Evolutionary conservation across 2,329 filamentous ascomycete species (phyloP).

Genomic region (Diaporthe nobilis): DNA sequence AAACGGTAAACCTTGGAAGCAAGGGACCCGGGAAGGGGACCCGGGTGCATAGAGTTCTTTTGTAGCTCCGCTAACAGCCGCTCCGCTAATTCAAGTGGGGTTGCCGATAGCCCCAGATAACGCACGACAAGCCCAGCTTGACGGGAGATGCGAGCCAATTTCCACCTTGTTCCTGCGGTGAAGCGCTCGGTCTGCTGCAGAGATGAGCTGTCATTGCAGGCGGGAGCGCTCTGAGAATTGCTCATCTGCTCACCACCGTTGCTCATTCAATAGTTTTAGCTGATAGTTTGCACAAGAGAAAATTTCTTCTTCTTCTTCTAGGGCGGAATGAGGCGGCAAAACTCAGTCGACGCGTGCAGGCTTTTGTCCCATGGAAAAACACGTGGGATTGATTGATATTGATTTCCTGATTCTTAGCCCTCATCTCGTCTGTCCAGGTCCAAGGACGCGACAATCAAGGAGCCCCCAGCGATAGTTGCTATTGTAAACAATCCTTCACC

Average conservation of each 20-base stretch:
- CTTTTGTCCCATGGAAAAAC: neutral
- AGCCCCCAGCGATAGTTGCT: conserved; percentile 19
- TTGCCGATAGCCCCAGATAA: conserved; percentile 31
- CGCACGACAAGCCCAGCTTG: conserved; percentile 18
- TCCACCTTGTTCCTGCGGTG: conserved; percentile 36
- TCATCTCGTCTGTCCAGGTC: conserved; percentile 12
- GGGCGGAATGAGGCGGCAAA: neutral
- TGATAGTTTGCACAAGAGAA: neutral
- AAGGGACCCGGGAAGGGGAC: conserved; percentile 3
- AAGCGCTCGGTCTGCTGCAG: conserved; percentile 24
- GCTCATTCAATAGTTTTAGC: too few species aligned
- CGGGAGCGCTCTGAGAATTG: neutral
- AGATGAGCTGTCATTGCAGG: conserved; percentile 36
- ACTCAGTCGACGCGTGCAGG: conserved; percentile 4
- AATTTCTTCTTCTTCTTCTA: neutral
- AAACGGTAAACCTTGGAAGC: conserved; percentile 22
- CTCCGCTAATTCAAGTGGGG: conserved; percentile 32
- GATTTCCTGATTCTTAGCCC: conserved; percentile 12
- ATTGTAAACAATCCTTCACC: conserved; percentile 18
- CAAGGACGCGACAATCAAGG: conserved; percentile 24
- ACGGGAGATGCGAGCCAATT: conserved; percentile 34
- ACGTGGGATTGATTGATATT: conserved; percentile 26
- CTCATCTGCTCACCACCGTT: conserved; percentile 2
- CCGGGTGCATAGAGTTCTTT: conserved; percentile 25
- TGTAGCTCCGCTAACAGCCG: conserved; percentile 38